Conservation (phyloP, 495 filamentous ascomycete species). For the Aspergillus nidulans region DNA sequence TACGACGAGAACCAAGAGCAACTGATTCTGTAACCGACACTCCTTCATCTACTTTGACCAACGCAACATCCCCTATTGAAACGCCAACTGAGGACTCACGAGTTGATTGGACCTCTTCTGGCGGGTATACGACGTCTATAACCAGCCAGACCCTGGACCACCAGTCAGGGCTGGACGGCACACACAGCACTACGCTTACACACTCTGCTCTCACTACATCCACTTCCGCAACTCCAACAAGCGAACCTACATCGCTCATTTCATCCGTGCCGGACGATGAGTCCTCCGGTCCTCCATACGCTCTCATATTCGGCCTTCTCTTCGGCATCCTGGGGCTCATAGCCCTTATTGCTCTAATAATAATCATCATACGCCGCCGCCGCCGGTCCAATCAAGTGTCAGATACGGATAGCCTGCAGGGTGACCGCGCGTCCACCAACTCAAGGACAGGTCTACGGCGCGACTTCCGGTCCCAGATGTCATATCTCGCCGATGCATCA, state of each 20-base stretch:
- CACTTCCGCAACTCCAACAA: not conserved
- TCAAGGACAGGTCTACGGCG: conserved; percentile 8
- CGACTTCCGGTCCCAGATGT: conserved; percentile 8
- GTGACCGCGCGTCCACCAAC: conserved; percentile 8
- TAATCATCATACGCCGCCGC: conserved; percentile 22
- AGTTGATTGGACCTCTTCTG: too few species aligned
- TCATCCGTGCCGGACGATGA: not conserved
- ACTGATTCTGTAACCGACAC: conserved; percentile 4
- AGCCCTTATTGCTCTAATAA: conserved; percentile 18
- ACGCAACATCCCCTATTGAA: not conserved
- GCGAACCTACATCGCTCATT: not conserved
- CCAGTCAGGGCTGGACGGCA: not conserved
- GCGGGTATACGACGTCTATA: too few species aligned
- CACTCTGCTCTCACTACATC: not conserved
- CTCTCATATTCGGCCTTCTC: conserved; percentile 24
- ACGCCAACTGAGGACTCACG: not conserved
- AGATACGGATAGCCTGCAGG: not conserved
- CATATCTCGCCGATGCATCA: conserved; percentile 8
- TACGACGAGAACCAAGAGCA: conserved; percentile 11
- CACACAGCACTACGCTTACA: not conserved
- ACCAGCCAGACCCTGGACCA: not conserved
- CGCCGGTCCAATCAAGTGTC: conserved; percentile 10
- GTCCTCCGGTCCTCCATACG: conserved; percentile 5
- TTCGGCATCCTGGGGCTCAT: conserved; percentile 26
- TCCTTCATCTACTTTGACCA: not conserved